Evolutionary conservation across 192 early-diverging fungal species (phyloP), one percentile per base, ranked within the genome.

Genomic region (Backusella sp.): DNA sequence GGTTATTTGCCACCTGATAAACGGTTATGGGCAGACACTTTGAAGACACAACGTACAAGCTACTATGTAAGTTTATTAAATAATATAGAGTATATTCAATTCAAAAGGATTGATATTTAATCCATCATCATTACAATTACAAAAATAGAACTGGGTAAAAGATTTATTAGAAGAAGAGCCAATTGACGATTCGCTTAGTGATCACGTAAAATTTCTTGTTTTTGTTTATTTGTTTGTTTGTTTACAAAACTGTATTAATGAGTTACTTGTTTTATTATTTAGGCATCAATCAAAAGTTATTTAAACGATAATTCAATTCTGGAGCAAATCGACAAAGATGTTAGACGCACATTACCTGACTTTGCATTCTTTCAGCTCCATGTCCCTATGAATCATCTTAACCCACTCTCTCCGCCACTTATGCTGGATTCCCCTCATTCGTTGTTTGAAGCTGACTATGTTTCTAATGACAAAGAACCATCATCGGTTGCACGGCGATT

Each of bases 281-380:
- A 39, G 82, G 76, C 36, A 80, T 77, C 5, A 79, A 79, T 74
- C 85, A 87, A 15, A 90, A 91, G 76, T 42, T 90, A 89, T 77
- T 90, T 92, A 44, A 78, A 88, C 68, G 90, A 92, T 53, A 86
- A 88, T 52, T 76, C 68, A 12, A 85, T 86, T 6, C 70, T 92
- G 15, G 90, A 94, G 37, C 92, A 94, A 76, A 93, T 94, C 30
- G 91, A 93, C 81, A 92, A 91, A 73, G 92, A 94, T 77, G 89
- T 93, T 4, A 68, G 92, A 52, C 81, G 92, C 19, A 94, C 93
- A 7, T 80, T 94, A 28, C 91, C 93, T 5, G 92, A 94, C 69
- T 83, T 94, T 70, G 88, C 89, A 0, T 94, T 94, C 80, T 94
- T 94, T 72, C 91, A 90, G 73, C 84, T 83, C 4, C 89, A 87